A percentile compares a stretch with the other conserved stretches of the same genome.
phyloP scores from a whole-genome alignment of 768 basidiomycete species.

The Boletus reticulatus region DNA sequence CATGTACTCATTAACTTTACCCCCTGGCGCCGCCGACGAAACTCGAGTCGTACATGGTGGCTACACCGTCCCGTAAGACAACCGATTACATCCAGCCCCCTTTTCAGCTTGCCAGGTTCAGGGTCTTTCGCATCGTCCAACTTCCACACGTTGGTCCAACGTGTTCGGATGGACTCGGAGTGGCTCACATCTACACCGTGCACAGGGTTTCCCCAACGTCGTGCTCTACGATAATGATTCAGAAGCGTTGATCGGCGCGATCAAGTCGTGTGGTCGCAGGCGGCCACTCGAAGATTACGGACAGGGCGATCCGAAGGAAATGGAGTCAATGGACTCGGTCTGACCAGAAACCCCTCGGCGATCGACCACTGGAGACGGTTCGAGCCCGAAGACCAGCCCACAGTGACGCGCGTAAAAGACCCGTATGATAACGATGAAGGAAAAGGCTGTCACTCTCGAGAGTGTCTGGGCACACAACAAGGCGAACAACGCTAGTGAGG shows the following conservation, averaged over 20 bases:
- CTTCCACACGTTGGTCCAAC: constrained; percentile 28
- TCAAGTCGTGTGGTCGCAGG: constrained; percentile 24
- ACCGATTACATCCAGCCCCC: constrained; percentile 26
- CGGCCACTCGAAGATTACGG: constrained; percentile 16
- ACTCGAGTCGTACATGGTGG: no score
- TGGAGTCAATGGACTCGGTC: no score
- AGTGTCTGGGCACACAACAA: constrained; percentile 25
- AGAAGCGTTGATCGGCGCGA: constrained; percentile 9
- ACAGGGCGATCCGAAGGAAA: constrained; percentile 8
- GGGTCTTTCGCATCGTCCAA: constrained; percentile 28
- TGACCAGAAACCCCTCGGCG: no score
- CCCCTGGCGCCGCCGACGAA: no score
- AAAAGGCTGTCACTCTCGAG: constrained; percentile 18
- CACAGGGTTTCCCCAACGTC: constrained; percentile 21
- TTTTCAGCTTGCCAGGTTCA: constrained; percentile 29
- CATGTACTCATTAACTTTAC: no score
- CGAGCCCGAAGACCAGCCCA: constrained; percentile 7
- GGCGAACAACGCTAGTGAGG: constrained; percentile 21
- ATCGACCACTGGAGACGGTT: constrained; percentile 17
- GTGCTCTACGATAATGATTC: constrained; percentile 15
- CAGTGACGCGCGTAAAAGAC: constrained; percentile 7
- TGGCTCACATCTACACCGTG: constrained; percentile 21
- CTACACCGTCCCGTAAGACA: constrained; percentile 8
- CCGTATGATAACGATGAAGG: constrained; percentile 17
- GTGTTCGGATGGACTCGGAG: constrained; percentile 35